A percentile compares a stretch with the other conserved stretches of the same genome.
phyloP scores from a whole-genome alignment of 148 eudicot species.

The Fagopyrum tataricum region DNA sequence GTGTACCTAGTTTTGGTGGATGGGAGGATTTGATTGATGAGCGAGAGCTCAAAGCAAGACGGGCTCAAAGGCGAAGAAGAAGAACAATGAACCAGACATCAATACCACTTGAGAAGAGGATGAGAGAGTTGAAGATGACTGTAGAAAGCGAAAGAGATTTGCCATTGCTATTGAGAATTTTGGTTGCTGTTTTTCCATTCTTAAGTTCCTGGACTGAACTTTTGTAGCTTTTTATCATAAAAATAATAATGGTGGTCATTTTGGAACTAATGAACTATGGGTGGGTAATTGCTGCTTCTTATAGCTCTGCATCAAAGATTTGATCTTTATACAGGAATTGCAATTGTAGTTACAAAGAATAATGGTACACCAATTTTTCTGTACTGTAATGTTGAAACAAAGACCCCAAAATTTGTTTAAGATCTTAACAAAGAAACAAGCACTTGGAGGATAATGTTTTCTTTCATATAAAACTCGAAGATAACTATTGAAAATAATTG shows the following conservation, averaged over 20 bases:
- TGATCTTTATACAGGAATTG: not conserved
- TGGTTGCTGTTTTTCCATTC: constrained; percentile 57
- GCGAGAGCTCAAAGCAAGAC: constrained; percentile 13
- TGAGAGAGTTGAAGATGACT: constrained; percentile 27
- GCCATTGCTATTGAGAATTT: constrained; percentile 59
- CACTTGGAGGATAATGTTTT: not conserved
- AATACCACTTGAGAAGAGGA: constrained; percentile 2
- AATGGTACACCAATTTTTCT: not conserved
- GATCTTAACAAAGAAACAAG: not conserved
- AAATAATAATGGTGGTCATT: not conserved
- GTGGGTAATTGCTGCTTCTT: not conserved
- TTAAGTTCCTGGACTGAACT: constrained; percentile 49
- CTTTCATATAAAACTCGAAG: not conserved
- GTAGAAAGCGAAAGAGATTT: constrained; percentile 25
- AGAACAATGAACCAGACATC: not conserved
- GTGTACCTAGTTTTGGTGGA: constrained; percentile 46
- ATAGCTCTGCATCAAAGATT: not conserved
- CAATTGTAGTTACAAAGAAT: not conserved
- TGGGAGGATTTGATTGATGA: constrained; percentile 67
- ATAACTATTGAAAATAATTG: not conserved
- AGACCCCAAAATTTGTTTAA: not conserved
- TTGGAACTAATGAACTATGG: not conserved
- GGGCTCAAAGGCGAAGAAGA: not conserved
- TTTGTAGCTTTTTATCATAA: not conserved
- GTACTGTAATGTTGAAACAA: not conserved